phyloP scores from a whole-genome alignment of 2,329 filamentous ascomycete species.

The Aspergillus fructus region DNA sequence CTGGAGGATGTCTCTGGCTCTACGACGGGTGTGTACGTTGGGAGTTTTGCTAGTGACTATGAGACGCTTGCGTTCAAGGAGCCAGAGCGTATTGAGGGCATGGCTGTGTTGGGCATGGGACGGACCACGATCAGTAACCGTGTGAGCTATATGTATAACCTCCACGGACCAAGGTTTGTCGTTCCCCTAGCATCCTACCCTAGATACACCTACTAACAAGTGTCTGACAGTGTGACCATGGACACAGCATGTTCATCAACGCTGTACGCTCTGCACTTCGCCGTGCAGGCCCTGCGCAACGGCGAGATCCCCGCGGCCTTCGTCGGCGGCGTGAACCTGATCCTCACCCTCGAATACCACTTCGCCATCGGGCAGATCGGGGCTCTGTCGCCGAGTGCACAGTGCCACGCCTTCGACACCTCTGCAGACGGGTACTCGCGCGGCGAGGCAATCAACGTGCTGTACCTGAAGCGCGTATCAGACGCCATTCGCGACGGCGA shows the following conservation, averaged over 20 bases:
- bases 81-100: slow-evolving; percentile 3
- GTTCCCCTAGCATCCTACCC: not conserved
- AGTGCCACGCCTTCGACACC: slow-evolving; percentile 10
- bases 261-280: slow-evolving; percentile 38
- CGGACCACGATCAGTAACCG: slow-evolving; percentile 19
- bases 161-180: slow-evolving; percentile 29
- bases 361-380: slow-evolving; percentile 29
- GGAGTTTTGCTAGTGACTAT: slow-evolving; percentile 21
- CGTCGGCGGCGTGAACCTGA: slow-evolving; percentile 24
- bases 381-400: slow-evolving; percentile 33
- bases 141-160: slow-evolving; percentile 37
- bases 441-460: slow-evolving; percentile 5
- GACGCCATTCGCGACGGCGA: slow-evolving; percentile 8
- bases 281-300: slow-evolving; percentile 23
- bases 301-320: slow-evolving; percentile 24
- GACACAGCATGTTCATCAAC: slow-evolving; percentile 44
- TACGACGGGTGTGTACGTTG: slow-evolving; percentile 16
- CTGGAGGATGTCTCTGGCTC: not conserved
- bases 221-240: not conserved
- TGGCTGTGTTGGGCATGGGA: slow-evolving; percentile 16
- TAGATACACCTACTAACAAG: not conserved
- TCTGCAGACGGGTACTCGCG: slow-evolving; percentile 12
- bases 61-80: slow-evolving; percentile 18
- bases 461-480: slow-evolving; percentile 7
- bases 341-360: slow-evolving; percentile 20